Evolutionary conservation across 108 stramenopile genomes (phyloP).

Genomic region (Schizochytrium sp.): DNA sequence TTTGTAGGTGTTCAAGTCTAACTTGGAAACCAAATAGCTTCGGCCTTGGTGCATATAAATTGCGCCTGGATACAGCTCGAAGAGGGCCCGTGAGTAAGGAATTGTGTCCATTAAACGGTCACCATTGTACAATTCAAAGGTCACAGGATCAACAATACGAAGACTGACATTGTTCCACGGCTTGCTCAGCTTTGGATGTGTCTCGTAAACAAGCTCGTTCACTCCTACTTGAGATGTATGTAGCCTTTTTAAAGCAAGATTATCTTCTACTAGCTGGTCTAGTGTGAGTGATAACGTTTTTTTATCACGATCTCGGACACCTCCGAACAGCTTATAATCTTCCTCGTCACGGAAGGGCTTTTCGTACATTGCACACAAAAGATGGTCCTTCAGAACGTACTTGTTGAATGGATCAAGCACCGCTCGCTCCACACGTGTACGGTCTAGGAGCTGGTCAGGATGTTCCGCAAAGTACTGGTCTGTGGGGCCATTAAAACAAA

Average conservation of each 20-base stretch:
- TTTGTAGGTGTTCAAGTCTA: constrained; percentile 72
- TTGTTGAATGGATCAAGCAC: constrained; percentile 83
- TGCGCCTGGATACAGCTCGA: constrained; percentile 87
- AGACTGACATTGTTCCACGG: constrained; percentile 82
- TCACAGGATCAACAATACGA: constrained; percentile 84
- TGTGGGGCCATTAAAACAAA: constrained; percentile 86
- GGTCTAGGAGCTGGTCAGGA: constrained; percentile 80
- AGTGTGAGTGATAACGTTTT: constrained; percentile 71
- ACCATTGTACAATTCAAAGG: constrained; percentile 81
- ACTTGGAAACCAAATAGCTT: constrained; percentile 81
- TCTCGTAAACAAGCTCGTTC: background rate
- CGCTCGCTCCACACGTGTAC: constrained; percentile 80
- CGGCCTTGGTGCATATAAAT: constrained; percentile 84
- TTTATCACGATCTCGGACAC: constrained; percentile 68
- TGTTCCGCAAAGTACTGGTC: constrained; percentile 84
- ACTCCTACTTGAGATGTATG: background rate
- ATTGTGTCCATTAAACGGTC: constrained; percentile 39
- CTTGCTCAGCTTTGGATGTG: constrained; percentile 73
- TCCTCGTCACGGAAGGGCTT: constrained; percentile 78
- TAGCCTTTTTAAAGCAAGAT: background rate
- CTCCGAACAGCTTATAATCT: background rate
- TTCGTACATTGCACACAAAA: constrained; percentile 90
- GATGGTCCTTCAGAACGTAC: constrained; percentile 85
- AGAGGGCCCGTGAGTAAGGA: constrained; percentile 76
- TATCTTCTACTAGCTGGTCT: background rate